Evolutionary conservation across 1,284 basidiomycete genomes (phyloP).

Genomic region (Veloboletus limbatus): DNA sequence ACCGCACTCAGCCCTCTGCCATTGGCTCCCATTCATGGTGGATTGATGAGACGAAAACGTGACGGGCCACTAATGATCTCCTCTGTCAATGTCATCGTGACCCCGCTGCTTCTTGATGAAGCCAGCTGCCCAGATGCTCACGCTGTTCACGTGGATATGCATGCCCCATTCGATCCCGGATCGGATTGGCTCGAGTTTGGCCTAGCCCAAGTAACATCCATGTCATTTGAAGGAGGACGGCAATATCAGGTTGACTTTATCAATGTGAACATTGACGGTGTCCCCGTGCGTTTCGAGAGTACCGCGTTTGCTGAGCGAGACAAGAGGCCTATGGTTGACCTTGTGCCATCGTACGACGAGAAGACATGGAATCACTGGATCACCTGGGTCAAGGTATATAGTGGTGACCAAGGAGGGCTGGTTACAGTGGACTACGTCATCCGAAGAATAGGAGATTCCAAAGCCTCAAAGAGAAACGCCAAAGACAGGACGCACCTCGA

Average conservation of each 20-base stretch:
- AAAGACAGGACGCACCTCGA: constrained; percentile 38
- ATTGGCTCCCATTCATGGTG: constrained; percentile 23
- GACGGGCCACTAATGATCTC: constrained; percentile 64
- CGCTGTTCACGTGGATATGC: constrained; percentile 55
- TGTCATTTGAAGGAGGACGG: constrained; percentile 9
- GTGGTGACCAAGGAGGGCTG: constrained; percentile 47
- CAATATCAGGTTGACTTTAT: constrained; percentile 53
- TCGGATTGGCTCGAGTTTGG: constrained; percentile 77
- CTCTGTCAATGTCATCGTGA: constrained; percentile 51
- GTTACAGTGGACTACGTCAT: constrained; percentile 66
- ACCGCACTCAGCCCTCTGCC: constrained; percentile 16
- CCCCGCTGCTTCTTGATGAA: constrained; percentile 43
- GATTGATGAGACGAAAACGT: constrained; percentile 37
- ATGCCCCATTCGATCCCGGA: constrained; percentile 53
- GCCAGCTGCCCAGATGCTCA: constrained; percentile 44
- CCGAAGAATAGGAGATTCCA: constrained; percentile 22
- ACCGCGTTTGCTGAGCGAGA: constrained; percentile 41
- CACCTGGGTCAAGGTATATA: constrained; percentile 60
- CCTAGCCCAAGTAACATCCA: constrained; percentile 45
- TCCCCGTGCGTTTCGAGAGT: constrained; percentile 59
- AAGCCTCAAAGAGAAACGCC: constrained; percentile 33
- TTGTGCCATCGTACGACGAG: constrained; percentile 47
- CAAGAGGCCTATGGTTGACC: constrained; percentile 33
- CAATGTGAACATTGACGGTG: constrained; percentile 59
- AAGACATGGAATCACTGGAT: constrained; percentile 54